A percentile compares a stretch with the other conserved stretches of the same genome.
Conservation (phyloP, 106 monocot species). For the Ottelia alismoides region DNA sequence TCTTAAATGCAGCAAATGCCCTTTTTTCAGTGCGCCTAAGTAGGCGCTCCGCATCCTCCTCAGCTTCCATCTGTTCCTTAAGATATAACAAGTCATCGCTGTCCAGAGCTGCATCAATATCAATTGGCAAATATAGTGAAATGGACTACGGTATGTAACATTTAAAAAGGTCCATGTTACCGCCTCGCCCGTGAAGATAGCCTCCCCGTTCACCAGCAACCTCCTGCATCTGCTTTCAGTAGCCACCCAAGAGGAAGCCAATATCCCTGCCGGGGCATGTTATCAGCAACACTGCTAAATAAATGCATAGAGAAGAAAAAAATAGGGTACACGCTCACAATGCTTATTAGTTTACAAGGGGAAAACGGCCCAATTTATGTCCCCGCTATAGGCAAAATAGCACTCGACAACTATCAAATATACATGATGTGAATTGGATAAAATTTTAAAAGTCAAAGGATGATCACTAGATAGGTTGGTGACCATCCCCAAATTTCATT, state of each 20-base stretch:
- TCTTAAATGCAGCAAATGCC: slow-evolving; percentile 98
- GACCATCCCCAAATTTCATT: too few species aligned
- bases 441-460: too few species aligned
- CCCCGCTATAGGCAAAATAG: too few species aligned
- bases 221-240: slow-evolving; percentile 94
- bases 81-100: slow-evolving; percentile 97
- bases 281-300: slow-evolving; percentile 58
- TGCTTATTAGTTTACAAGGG: too few species aligned
- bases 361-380: too few species aligned
- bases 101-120: slow-evolving; percentile 62
- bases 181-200: slow-evolving; percentile 96
- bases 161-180: too few species aligned
- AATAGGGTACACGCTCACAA: too few species aligned
- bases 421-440: too few species aligned
- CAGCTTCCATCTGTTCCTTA: slow-evolving; percentile 99
- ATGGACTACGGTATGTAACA: too few species aligned
- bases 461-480: too few species aligned
- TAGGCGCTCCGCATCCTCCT: slow-evolving; percentile 97
- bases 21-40: slow-evolving; percentile 89
- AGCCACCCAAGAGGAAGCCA: slow-evolving; percentile 63
- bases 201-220: slow-evolving; percentile 98
- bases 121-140: too few species aligned
- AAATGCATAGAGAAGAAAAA: neutral
- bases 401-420: too few species aligned
- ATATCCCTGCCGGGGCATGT: slow-evolving; percentile 98